A percentile compares a stretch with the other conserved stretches of the same genome.
Conservation (phyloP, 2,329 filamentous ascomycete species). For the Alternaria ventricosa region DNA sequence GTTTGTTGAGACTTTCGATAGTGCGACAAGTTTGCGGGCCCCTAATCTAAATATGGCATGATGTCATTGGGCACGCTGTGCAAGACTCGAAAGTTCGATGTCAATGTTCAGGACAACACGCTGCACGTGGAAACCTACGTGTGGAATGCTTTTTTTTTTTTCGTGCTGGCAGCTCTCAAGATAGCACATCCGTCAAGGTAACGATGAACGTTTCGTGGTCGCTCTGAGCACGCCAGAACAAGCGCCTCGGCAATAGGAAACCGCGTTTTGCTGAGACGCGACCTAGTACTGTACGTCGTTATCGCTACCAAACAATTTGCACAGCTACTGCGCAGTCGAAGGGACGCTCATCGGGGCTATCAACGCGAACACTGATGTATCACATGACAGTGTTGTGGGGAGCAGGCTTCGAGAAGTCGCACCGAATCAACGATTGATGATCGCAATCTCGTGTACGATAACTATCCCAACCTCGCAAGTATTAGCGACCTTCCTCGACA, state of each 20-base stretch:
- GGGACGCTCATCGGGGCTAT: not conserved
- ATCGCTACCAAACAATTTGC: not conserved
- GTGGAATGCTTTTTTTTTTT: not conserved
- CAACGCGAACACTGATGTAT: not conserved
- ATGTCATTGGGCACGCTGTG: not conserved
- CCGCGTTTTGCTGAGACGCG: not conserved
- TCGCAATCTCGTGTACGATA: not conserved
- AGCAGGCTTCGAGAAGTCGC: not conserved
- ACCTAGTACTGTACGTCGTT: not conserved
- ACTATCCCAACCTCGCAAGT: not conserved
- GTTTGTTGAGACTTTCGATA: constrained; percentile 3
- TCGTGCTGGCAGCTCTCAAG: not conserved
- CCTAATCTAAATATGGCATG: constrained; percentile 1
- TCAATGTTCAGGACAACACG: not conserved
- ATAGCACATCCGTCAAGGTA: not conserved
- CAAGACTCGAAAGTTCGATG: not conserved
- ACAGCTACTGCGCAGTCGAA: not conserved
- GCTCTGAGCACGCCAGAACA: not conserved
- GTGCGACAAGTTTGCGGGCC: not conserved
- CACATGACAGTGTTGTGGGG: not conserved
- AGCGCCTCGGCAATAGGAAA: not conserved
- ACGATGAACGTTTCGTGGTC: not conserved
- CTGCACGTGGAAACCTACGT: not conserved
- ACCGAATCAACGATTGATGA: not conserved
- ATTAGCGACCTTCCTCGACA: not conserved